Conservation (phyloP, 2,329 filamentous ascomycete species). For the Purpureocillium lavendulum region DNA sequence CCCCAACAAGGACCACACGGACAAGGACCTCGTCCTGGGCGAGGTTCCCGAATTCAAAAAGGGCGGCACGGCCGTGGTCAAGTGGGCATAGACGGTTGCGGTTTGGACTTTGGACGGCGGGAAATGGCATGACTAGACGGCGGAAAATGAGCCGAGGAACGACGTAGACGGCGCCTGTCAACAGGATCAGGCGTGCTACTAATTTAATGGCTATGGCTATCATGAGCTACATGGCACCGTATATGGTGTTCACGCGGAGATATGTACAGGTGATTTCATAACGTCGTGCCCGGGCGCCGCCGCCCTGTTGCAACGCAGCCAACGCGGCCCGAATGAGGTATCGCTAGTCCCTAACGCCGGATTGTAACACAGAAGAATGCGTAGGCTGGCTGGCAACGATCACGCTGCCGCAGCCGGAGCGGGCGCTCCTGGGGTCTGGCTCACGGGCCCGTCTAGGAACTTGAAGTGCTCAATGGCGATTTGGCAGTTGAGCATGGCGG, state of each 20-base stretch:
- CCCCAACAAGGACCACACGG: conserved; percentile 70
- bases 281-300: neutral
- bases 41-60: conserved; percentile 58
- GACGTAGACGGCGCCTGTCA: neutral
- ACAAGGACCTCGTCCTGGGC: conserved; percentile 50
- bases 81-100: conserved; percentile 35
- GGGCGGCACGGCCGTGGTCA: conserved; percentile 57
- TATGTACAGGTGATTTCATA: neutral
- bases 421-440: conserved; percentile 15
- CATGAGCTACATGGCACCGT: too few species aligned
- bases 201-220: neutral
- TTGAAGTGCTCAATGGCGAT: conserved; percentile 78
- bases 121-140: too few species aligned
- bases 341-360: too few species aligned
- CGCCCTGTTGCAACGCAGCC: neutral
- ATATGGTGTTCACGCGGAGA: neutral
- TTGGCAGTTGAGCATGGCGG: conserved; percentile 81
- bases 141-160: too few species aligned
- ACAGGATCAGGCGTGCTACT: neutral
- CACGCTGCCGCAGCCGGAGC: conserved; percentile 8
- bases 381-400: conserved; percentile 1
- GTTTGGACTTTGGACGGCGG: neutral
- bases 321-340: neutral
- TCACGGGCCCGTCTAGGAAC: conserved; percentile 46
- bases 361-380: conserved; percentile 1